A percentile compares a stretch with the other conserved stretches of the same genome.
Evolutionary conservation across 768 basidiomycete genomes (phyloP).

Genomic region (Lentinula boryana): DNA sequence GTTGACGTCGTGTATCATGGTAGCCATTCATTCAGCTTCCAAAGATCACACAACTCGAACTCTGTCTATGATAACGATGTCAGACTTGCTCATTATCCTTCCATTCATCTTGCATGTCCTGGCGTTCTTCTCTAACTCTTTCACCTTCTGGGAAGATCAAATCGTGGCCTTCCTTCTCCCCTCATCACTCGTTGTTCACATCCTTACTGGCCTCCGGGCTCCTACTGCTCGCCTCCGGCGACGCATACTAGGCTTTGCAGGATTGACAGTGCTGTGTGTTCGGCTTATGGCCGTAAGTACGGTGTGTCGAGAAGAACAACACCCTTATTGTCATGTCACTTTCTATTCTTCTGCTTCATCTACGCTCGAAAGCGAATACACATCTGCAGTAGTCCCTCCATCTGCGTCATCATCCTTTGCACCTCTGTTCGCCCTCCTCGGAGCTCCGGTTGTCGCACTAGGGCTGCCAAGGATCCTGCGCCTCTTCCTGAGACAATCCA

Average conservation of each 20-base stretch:
- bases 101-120: slow-evolving; percentile 63
- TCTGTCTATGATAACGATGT: slow-evolving; percentile 13
- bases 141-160: slow-evolving; percentile 96
- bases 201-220: slow-evolving; percentile 60
- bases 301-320: slow-evolving; percentile 92
- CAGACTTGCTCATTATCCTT: slow-evolving; percentile 29
- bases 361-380: slow-evolving; percentile 55
- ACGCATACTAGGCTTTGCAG: slow-evolving; percentile 70
- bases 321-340: slow-evolving; percentile 82
- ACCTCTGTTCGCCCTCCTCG: slow-evolving; percentile 16
- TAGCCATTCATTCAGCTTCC: slow-evolving; percentile 37
- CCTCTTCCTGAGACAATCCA: slow-evolving; percentile 56
- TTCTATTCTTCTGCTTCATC: slow-evolving; percentile 77
- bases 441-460: slow-evolving; percentile 15
- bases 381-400: slow-evolving; percentile 47
- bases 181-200: slow-evolving; percentile 53
- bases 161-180: slow-evolving; percentile 70
- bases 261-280: slow-evolving; percentile 59
- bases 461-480: slow-evolving; percentile 48
- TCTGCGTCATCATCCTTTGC: slow-evolving; percentile 26
- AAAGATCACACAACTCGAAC: not conserved
- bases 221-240: slow-evolving; percentile 63
- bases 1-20: slow-evolving; percentile 38
- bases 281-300: slow-evolving; percentile 80
- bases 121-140: slow-evolving; percentile 89